These are phyloP conservation scores for Colletotrichum caudatum DNA, from an alignment of 2,329 filamentous ascomycete species.

Conservation along the genomic window DNA sequence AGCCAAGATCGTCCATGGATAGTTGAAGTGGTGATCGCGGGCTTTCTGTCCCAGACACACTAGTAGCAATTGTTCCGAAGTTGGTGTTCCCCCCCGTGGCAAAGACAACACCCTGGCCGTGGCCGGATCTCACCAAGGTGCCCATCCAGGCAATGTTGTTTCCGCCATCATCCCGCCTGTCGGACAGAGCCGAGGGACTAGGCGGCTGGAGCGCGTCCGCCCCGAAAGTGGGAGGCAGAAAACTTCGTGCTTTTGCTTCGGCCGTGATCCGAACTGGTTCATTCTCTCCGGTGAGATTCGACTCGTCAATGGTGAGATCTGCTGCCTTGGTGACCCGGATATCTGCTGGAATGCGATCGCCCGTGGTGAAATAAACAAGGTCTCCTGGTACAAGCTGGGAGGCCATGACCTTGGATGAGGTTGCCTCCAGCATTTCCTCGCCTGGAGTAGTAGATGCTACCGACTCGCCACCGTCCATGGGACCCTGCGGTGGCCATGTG, in stretches of 20 bases:
- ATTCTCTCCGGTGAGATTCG: slow-evolving; percentile 96
- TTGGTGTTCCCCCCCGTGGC: slow-evolving; percentile 94
- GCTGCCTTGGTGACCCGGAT: slow-evolving; percentile 92
- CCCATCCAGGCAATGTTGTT: slow-evolving; percentile 99
- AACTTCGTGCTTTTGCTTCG: slow-evolving; percentile 62
- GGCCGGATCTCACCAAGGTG: slow-evolving; percentile 91
- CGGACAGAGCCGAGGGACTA: slow-evolving; percentile 60
- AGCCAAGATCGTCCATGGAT: slow-evolving; percentile 97
- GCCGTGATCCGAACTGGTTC: slow-evolving; percentile 87
- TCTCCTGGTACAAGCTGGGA: slow-evolving; percentile 91
- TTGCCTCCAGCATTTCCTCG: slow-evolving; percentile 74
- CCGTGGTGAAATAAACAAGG: slow-evolving; percentile 92
- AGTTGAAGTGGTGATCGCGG: slow-evolving; percentile 93
- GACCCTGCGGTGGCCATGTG: slow-evolving; percentile 63
- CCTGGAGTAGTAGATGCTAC: slow-evolving; percentile 66
- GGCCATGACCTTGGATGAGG: slow-evolving; percentile 88
- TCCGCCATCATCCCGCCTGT: slow-evolving; percentile 74
- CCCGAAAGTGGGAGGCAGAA: slow-evolving; percentile 49
- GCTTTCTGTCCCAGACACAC: slow-evolving; percentile 93
- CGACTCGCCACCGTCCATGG: slow-evolving; percentile 54
- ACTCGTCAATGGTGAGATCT: slow-evolving; percentile 94
- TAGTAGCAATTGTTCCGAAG: slow-evolving; percentile 95
- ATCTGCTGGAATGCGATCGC: slow-evolving; percentile 95
- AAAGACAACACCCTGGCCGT: slow-evolving; percentile 97
- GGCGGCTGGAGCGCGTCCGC: slow-evolving; percentile 48